Evolutionary conservation across 176 grass and related monocot species (phyloP), one percentile per base, ranked within the genome.

Genomic region (Secale cereale): DNA sequence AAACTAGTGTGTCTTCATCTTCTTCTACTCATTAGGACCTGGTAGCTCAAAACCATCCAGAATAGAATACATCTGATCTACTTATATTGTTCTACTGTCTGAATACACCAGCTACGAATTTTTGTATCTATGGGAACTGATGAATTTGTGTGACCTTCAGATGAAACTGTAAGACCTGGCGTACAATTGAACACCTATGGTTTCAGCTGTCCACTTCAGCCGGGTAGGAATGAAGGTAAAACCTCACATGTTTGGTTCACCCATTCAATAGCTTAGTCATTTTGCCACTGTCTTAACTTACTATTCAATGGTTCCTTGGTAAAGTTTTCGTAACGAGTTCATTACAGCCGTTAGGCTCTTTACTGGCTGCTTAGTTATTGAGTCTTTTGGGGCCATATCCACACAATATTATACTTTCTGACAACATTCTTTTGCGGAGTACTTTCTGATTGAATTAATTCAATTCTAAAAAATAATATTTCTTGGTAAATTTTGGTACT

Each of bases 11-110:
- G 3, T 72, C 36, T 71, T 71, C 36, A 71, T 15, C 37, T 43
- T 72, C 69, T 72, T 72, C 12, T 27, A 22, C 27, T 16, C 37
- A 72, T 72, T 72, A 72, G n/a, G 69, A 72, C 69, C 69, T 72
- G 37, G 69, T 72, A 43, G n/a, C 36, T 71, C 69, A 25, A 41
- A 71, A 71, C 36, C 69, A 72, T 45, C 69, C n/a, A 72, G 37
- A 43, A 43, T 45, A 72, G 37, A 43, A 43, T 8, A 71, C 22
- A 43, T 27, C 22, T 72, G 12, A 45, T 43, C 37, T 72, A 41
- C n/a, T 71, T 71, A 26, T 71, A 26, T 26, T 71, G 36, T 13
- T 40, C 68, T 4, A 41, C 10, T 41, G 22, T 70, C 20, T 40
- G 22, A 71, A 71, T 2, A 72, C 6, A 43, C 19, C 69, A 43